These are phyloP conservation scores for Pyrus hybrid DNA, from an alignment of 331 rosid species.

Conservation along the genomic window DNA sequence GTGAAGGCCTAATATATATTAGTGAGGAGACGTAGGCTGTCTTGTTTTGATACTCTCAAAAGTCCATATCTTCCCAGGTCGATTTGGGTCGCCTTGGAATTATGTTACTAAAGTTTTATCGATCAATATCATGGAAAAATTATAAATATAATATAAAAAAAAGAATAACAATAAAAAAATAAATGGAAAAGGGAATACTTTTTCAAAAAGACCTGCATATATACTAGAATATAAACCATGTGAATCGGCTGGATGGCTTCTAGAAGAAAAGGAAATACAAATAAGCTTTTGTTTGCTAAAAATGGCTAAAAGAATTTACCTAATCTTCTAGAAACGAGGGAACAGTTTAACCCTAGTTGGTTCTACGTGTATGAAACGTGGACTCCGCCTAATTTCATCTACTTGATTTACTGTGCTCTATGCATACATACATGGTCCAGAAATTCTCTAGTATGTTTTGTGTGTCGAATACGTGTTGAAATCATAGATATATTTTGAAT, in stretches of 20 bases:
- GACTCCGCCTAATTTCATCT: neutral
- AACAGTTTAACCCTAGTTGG: neutral
- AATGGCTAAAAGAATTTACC: neutral
- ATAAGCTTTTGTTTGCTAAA: neutral
- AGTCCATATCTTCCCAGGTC: neutral
- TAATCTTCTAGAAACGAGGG: neutral
- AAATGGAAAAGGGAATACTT: neutral
- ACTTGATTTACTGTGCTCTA: neutral
- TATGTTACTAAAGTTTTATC: neutral
- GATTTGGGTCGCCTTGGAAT: neutral
- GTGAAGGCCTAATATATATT: neutral
- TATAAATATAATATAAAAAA: neutral
- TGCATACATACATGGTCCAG: neutral
- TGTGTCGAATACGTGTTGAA: neutral
- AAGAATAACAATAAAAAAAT: neutral
- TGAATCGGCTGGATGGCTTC: neutral
- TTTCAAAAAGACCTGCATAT: too few relatives aligned
- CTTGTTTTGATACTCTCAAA: constrained; percentile 3
- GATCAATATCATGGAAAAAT: neutral
- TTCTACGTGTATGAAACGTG: neutral
- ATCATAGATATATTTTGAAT: too few relatives aligned
- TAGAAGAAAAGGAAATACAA: neutral
- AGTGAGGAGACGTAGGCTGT: neutral
- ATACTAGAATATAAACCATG: neutral
- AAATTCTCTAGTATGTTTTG: neutral